Evolutionary conservation across 2,329 filamentous ascomycete species (phyloP).

Genomic region (Aspergillus sp.): DNA sequence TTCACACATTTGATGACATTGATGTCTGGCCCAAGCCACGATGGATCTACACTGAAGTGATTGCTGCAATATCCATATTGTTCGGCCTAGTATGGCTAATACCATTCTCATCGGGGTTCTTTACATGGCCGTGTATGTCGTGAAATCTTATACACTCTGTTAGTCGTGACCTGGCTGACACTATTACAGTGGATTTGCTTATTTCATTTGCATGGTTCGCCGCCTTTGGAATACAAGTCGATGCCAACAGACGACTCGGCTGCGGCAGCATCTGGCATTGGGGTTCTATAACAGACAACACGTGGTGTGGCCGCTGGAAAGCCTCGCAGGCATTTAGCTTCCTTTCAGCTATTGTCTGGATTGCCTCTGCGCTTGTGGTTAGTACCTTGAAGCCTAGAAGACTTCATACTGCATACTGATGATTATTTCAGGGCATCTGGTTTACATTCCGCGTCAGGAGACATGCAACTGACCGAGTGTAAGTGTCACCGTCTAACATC

Average conservation of each 20-base stretch:
- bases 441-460: slow-evolving; percentile 33
- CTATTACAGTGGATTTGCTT: slow-evolving; percentile 59
- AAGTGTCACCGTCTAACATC: slow-evolving; percentile 10
- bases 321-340: slow-evolving; percentile 71
- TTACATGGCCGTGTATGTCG: slow-evolving; percentile 60
- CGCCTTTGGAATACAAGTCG: slow-evolving; percentile 65
- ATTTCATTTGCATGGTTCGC: slow-evolving; percentile 70
- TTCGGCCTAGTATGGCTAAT: slow-evolving; percentile 71
- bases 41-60: slow-evolving; percentile 73
- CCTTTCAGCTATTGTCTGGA: slow-evolving; percentile 69
- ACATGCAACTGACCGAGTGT: slow-evolving; percentile 20
- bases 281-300: slow-evolving; percentile 51
- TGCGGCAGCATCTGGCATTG: slow-evolving; percentile 63
- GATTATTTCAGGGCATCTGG: slow-evolving; percentile 31
- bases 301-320: slow-evolving; percentile 68
- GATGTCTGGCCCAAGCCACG: slow-evolving; percentile 60
- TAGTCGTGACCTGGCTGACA: not conserved
- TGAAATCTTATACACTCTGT: not conserved
- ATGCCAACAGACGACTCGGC: slow-evolving; percentile 51
- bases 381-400: slow-evolving; percentile 10
- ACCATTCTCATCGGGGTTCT: slow-evolving; percentile 66
- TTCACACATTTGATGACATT: slow-evolving; percentile 51
- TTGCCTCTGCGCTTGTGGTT: slow-evolving; percentile 61
- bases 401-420: slow-evolving; percentile 12
- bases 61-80: slow-evolving; percentile 68